Evolutionary conservation across 441 rosid genomes (phyloP).

Genomic region (Pelargonium citronellum): DNA sequence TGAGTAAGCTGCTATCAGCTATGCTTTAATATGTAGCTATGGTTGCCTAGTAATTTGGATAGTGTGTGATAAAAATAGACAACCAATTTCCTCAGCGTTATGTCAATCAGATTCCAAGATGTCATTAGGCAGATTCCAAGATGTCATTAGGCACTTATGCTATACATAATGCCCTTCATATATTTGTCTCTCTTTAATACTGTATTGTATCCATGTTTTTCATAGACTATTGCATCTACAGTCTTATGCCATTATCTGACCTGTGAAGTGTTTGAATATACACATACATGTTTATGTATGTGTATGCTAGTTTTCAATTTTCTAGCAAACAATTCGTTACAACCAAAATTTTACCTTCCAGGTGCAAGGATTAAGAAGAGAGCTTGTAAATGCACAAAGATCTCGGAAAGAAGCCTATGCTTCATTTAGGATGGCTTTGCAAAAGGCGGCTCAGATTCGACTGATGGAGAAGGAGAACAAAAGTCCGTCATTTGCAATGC

Average conservation of each 20-base stretch:
- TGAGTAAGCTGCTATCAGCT: conserved; percentile 4
- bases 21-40: too few species aligned
- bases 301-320: not conserved
- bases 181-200: not conserved
- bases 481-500: conserved; percentile 97
- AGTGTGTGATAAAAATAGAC: too few species aligned
- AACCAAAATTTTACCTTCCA: conserved; percentile 25
- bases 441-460: conserved; percentile 82
- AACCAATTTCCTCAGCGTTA: not conserved
- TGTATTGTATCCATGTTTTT: conserved; percentile 1
- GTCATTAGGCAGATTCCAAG: not conserved
- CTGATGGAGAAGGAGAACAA: conserved; percentile 92
- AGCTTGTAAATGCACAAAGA: conserved; percentile 55
- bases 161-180: not conserved
- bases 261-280: conserved; percentile 3
- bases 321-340: not conserved
- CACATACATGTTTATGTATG: conserved; percentile 1
- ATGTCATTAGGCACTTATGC: not conserved
- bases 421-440: conserved; percentile 58
- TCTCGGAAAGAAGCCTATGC: conserved; percentile 71
- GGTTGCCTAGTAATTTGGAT: too few species aligned
- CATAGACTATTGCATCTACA: not conserved
- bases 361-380: conserved; percentile 71
- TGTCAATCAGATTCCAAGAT: not conserved
- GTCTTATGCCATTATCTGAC: not conserved